Conservation (phyloP, 441 rosid genomes). For the Populus hybrid region DNA sequence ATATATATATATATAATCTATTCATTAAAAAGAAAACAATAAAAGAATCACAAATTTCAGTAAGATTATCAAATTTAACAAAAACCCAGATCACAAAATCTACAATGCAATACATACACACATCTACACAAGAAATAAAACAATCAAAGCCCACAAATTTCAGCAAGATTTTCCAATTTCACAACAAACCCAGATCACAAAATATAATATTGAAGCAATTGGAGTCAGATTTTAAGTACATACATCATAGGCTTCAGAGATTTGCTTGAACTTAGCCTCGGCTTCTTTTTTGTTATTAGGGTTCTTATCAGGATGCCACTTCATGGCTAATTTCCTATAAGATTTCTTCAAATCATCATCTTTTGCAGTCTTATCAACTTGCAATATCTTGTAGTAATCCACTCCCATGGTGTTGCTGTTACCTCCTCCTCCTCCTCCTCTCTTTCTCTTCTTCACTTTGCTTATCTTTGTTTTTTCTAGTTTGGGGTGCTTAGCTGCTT, state of each 20-base stretch:
- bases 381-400: no score
- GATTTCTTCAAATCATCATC: no score
- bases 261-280: conserved; percentile 81
- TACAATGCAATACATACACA: not conserved
- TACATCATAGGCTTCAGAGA: conserved; percentile 87
- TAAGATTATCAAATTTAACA: not conserved
- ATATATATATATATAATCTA: no score
- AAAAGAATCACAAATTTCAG: no score
- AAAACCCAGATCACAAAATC: not conserved
- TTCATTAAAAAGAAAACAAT: no score
- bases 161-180: not conserved
- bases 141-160: not conserved
- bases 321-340: no score
- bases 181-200: conserved; percentile 3
- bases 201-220: not conserved
- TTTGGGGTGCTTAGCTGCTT: not conserved
- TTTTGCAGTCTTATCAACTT: no score
- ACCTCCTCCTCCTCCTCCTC: conserved; percentile 11
- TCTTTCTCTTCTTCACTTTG: not conserved
- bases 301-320: no score
- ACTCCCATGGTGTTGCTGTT: conserved; percentile 45
- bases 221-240: not conserved
- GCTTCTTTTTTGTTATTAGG: conserved; percentile 66
- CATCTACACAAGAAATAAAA: not conserved
- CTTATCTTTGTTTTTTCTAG: not conserved